Conservation (phyloP, 805 yeast genomes). For the Candida stauntonica region DNA sequence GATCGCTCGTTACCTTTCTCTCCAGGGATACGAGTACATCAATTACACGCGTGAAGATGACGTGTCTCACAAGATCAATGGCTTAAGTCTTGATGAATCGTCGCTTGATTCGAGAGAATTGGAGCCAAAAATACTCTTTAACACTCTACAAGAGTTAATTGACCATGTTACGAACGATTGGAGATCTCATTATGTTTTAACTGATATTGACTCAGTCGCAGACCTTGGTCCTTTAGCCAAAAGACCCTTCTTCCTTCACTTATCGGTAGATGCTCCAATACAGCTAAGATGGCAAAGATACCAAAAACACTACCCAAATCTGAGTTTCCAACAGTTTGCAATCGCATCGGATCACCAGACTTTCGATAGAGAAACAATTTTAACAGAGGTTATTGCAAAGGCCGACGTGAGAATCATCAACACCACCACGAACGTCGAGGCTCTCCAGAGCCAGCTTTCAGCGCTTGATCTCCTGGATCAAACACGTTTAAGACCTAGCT, state of each 20-base stretch:
- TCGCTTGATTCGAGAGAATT: constrained; percentile 11
- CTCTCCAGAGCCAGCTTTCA: constrained; percentile 36
- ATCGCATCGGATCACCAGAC: constrained; percentile 32
- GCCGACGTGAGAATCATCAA: constrained; percentile 61
- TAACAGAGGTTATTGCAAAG: constrained; percentile 40
- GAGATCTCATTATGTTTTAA: constrained; percentile 56
- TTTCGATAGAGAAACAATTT: constrained; percentile 22
- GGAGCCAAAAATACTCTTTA: constrained; percentile 32
- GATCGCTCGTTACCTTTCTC: constrained; percentile 51
- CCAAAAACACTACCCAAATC: constrained; percentile 24
- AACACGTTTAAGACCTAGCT: constrained; percentile 74
- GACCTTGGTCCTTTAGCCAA: constrained; percentile 47
- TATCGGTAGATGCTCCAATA: constrained; percentile 73
- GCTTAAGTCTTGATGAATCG: constrained; percentile 14
- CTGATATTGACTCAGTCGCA: constrained; percentile 41
- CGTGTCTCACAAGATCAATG: constrained; percentile 11
- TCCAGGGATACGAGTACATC: constrained; percentile 46
- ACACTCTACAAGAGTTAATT: constrained; percentile 40
- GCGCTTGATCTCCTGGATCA: constrained; percentile 43
- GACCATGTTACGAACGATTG: constrained; percentile 65
- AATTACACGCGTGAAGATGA: constrained; percentile 18
- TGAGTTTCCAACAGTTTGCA: constrained; percentile 34
- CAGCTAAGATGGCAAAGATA: constrained; percentile 36
- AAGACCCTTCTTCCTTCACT: constrained; percentile 80
- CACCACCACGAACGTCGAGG: constrained; percentile 33